These are phyloP conservation scores for Magnolia officinalis DNA, from an alignment of 164 flowering plant species.

Conservation along the genomic window DNA sequence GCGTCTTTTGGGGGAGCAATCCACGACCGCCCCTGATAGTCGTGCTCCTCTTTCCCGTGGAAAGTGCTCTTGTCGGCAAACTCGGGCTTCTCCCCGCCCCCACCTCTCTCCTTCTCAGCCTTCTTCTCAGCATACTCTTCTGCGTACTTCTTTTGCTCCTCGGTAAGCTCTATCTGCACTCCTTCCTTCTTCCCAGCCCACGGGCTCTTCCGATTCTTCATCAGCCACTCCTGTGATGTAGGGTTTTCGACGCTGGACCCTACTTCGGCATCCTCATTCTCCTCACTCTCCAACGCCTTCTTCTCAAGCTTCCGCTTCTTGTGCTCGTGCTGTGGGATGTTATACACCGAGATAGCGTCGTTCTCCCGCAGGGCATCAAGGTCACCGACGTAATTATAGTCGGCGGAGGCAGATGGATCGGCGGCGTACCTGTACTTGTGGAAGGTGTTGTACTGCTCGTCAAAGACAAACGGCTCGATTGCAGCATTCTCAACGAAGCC, in stretches of 20 bases:
- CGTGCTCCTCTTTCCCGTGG: slow-evolving; percentile 94
- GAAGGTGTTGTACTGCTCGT: slow-evolving; percentile 94
- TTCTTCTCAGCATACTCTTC: slow-evolving; percentile 94
- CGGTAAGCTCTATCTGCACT: slow-evolving; percentile 63
- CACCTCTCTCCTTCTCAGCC: slow-evolving; percentile 57
- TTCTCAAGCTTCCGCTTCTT: slow-evolving; percentile 67
- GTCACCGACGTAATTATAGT: slow-evolving; percentile 73
- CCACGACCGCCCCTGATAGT: slow-evolving; percentile 99
- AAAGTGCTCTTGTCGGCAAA: slow-evolving; percentile 76
- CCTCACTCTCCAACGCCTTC: slow-evolving; percentile 30
- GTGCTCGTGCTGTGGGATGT: slow-evolving; percentile 76
- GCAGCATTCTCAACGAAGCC: slow-evolving; percentile 91
- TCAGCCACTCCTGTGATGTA: slow-evolving; percentile 70
- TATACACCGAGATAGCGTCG: slow-evolving; percentile 67
- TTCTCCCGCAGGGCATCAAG: slow-evolving; percentile 50
- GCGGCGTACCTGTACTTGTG: slow-evolving; percentile 85
- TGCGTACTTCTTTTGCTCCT: slow-evolving; percentile 98
- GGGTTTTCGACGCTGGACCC: slow-evolving; percentile 67
- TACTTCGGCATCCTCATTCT: slow-evolving; percentile 14
- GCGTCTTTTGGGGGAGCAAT: slow-evolving; percentile 92
- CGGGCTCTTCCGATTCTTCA: slow-evolving; percentile 81
- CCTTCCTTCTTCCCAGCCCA: slow-evolving; percentile 95
- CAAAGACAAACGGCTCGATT: slow-evolving; percentile 70
- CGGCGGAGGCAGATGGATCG: slow-evolving; percentile 70
- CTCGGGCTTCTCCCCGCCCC: slow-evolving; percentile 50